These are phyloP conservation scores for Hypseocharis bilobata DNA, from an alignment of 441 rosid species.

Conservation along the genomic window DNA sequence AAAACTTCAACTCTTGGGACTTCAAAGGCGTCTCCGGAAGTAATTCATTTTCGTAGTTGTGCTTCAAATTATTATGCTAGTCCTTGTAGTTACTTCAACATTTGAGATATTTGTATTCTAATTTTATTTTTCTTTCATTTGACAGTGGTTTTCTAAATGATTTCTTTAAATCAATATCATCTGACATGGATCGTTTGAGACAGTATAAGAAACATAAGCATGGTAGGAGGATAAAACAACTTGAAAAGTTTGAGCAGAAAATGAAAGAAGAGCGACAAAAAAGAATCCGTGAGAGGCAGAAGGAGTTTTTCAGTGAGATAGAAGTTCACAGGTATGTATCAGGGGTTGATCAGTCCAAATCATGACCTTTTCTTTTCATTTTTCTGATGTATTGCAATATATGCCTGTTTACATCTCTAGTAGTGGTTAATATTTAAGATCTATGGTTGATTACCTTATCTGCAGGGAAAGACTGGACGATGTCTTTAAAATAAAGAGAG, in stretches of 20 bases:
- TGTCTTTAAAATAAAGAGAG: slow-evolving; percentile 65
- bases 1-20: slow-evolving; percentile 72
- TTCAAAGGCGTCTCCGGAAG: slow-evolving; percentile 80
- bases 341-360: slow-evolving; percentile 5
- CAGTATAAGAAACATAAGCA: slow-evolving; percentile 78
- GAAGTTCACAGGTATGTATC: slow-evolving; percentile 74
- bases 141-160: slow-evolving; percentile 69
- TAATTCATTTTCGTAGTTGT: slow-evolving; percentile 23
- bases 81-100: background rate
- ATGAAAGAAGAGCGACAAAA: slow-evolving; percentile 92
- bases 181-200: slow-evolving; percentile 67
- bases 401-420: slow-evolving; percentile 2
- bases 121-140: background rate
- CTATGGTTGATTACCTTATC: slow-evolving; percentile 23
- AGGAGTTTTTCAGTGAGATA: slow-evolving; percentile 85
- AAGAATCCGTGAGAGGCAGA: slow-evolving; percentile 94
- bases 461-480: slow-evolving; percentile 84
- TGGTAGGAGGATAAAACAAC: slow-evolving; percentile 83
- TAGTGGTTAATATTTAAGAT: slow-evolving; percentile 10
- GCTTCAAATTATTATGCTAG: background rate
- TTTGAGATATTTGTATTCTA: background rate
- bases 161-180: slow-evolving; percentile 65
- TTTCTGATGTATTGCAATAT: background rate
- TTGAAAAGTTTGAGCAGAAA: slow-evolving; percentile 75
- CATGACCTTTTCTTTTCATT: slow-evolving; percentile 8